Evolutionary conservation across 495 filamentous ascomycete genomes (phyloP), one percentile per base, ranked within the genome.

Genomic region (Penicillium longicatenatum): DNA sequence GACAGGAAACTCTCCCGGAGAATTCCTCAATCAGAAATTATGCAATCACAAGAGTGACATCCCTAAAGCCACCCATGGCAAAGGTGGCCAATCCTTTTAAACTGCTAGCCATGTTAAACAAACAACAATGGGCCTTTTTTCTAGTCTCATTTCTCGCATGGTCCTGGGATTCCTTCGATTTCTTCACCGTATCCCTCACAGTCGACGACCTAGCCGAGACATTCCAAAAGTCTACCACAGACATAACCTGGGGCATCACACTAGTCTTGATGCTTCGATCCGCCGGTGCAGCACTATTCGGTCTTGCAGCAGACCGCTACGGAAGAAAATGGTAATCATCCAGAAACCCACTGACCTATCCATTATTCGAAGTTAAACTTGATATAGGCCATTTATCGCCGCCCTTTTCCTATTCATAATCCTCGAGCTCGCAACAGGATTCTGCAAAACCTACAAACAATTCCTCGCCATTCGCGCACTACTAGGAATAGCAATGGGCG

Each of bases 401-500:
- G 92, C 92, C 72, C 90, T 90, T 57, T 7, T 91, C 14, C 74
- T 93, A 30, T 92, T 93, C 68, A 91, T 92, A 48, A 70, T 84
- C 16, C 75, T 93, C 22, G 89, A 93, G 67, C 74, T 92, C 24
- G 89, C 80, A 26, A 91, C 90, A 16, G 88, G 87, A 26, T 93
- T 92, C 67, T 86, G 80, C 57, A 65, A 86, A 39, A 91, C 86
- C 4, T 92, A 92, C 63, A 62, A 79, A 41, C 82, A 89, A 59
- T 93, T 93, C 65, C 76, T 93, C 19, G 89, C 84, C 7, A 85
- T 85, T 57, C 80, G 90, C 10, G 88, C 90, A 2, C 83, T 93
- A 16, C 92, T 91, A 67, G 90, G 90, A 20, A 80, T 93, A 52
- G 89, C 89, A 43, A 92, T 93, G 89, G 89, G 90, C 19, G 89